Evolutionary conservation across 208 protist species (phyloP).

Genomic region (Phytomonas sp.): DNA sequence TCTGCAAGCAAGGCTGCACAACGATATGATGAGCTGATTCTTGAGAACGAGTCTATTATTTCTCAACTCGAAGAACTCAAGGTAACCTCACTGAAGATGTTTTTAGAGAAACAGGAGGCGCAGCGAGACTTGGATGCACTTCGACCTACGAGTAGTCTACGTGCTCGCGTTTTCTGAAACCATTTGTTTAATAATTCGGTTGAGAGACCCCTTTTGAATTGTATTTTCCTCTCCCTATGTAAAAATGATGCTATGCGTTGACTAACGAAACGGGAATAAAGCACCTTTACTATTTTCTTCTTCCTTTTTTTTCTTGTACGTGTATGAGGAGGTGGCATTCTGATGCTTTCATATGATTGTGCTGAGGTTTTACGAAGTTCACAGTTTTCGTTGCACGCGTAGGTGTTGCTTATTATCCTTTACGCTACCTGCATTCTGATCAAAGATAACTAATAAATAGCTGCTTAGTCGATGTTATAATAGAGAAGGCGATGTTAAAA

Average conservation of each 20-base stretch:
- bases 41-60: conserved; percentile 81
- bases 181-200: not conserved
- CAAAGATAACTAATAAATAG: not conserved
- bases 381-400: not conserved
- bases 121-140: conserved; percentile 64
- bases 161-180: conserved; percentile 18
- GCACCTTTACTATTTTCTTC: not conserved
- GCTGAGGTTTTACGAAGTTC: not conserved
- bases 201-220: not conserved
- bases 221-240: not conserved
- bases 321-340: not conserved
- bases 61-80: conserved; percentile 86
- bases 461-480: not conserved
- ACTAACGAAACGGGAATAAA: not conserved
- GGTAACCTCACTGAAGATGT: conserved; percentile 87
- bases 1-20: conserved; percentile 76
- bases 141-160: conserved; percentile 29
- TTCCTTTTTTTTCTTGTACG: conserved; percentile 3
- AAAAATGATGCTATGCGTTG: not conserved
- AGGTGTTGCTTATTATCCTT: not conserved
- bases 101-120: conserved; percentile 77
- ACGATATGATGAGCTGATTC: conserved; percentile 89
- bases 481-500: not conserved
- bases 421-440: not conserved
- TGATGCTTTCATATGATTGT: not conserved